Conservation (phyloP, 2,329 filamentous ascomycete genomes). For the Malbranchea zuffiana region DNA sequence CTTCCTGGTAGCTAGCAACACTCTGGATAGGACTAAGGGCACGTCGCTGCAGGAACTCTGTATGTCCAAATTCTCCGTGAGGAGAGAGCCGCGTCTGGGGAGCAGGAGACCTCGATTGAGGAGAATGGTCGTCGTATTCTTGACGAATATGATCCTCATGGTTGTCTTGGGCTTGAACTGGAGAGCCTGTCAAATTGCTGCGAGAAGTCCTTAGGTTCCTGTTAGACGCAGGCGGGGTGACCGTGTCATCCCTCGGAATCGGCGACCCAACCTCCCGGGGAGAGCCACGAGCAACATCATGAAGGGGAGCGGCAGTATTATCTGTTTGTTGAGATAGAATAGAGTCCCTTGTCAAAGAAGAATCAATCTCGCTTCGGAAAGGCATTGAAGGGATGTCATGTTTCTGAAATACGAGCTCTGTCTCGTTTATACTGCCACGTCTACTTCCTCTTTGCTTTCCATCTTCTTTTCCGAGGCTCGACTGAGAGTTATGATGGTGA, state of each 20-base stretch:
- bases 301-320: constrained; percentile 56
- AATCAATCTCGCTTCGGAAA: constrained; percentile 73
- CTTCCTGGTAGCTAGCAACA: constrained; percentile 73
- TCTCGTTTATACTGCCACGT: constrained; percentile 39
- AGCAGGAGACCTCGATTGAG: constrained; percentile 26
- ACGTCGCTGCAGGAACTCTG: constrained; percentile 29
- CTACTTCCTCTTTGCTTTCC: constrained; percentile 37
- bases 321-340: constrained; percentile 74
- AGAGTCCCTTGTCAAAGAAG: constrained; percentile 77
- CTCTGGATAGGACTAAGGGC: constrained; percentile 84
- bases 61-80: not conserved
- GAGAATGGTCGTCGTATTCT: not conserved
- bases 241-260: constrained; percentile 51
- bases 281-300: constrained; percentile 53
- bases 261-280: constrained; percentile 46
- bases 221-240: constrained; percentile 31
- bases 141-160: constrained; percentile 3
- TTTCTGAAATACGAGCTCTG: constrained; percentile 42
- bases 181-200: constrained; percentile 3
- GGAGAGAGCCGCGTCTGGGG: not conserved
- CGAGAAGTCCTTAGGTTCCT: constrained; percentile 9
- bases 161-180: constrained; percentile 1
- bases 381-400: constrained; percentile 71
- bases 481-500: constrained; percentile 54
- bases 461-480: constrained; percentile 40